Base-by-base conservation (phyloP, 2,329 filamentous ascomycete genomes). In the Tolypocladium sp. region DNA sequence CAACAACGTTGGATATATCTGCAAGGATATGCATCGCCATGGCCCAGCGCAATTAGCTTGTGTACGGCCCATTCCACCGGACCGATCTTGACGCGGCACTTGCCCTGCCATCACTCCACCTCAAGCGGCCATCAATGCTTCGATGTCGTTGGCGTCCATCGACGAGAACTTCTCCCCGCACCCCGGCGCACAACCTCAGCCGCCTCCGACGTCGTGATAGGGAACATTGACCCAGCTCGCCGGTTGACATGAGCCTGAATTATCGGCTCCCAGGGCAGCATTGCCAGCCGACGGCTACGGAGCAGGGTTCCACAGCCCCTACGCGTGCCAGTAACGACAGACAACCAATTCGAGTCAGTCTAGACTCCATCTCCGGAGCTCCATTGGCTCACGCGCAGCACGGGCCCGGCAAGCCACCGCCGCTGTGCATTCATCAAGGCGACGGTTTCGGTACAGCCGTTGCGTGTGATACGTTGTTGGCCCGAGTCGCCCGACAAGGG, bases 331-430 rank as follows among this genome's bases (percentile, higher is more conserved):
- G 49, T 17, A n/a, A 2, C 10, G 20, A 35, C 17, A 15, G 9
- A 44, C 57, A 55, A 49, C 57, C 49, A 8, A 35, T 58, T 58
- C 49, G 46, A 58, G 57, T 40, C 49, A 25, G 20, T 25, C 52
- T 20, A 10, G 33, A 35, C 57, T 41, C 33, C 57, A 35, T 53
- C 41, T 44, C 27, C n/a, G 37, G 37, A 54, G 37, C 37, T 55
- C 57, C 33, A 58, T 58, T 58, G 57, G 57, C 46, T 42, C 37
- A 10, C 38, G 27, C n/a, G 37, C 37, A 13, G 38, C 35, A 25
- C 2, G 38, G n/a, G n/a, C 49, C 49, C 13, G 49, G 30, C 30
- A 52, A 52, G 49, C 49, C 49, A 52, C 30, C 30, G 30, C 17
- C 25, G 30, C 30, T 15, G 15, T 52, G 49, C 49, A 52, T 52